phyloP scores from a whole-genome alignment of 2,329 filamentous ascomycete genomes.

The Trichoderma brevicompactum region DNA sequence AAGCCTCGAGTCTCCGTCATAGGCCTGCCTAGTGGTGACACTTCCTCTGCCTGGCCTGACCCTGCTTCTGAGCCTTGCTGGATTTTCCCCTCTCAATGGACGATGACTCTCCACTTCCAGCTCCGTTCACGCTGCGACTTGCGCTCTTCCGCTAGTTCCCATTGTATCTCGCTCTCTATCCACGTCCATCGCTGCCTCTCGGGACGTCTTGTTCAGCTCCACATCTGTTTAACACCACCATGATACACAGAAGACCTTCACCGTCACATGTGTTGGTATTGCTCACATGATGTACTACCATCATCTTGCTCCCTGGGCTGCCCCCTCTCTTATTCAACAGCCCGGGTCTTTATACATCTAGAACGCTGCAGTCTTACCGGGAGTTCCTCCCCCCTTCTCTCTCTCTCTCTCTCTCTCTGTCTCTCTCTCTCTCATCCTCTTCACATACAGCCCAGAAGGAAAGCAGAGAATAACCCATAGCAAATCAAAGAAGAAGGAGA shows the following conservation, averaged over 20 bases:
- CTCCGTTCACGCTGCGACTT: slow-evolving; percentile 14
- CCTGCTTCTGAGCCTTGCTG: slow-evolving; percentile 13
- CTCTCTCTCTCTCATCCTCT: background rate
- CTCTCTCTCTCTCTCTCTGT: too few species aligned
- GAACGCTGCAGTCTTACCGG: background rate
- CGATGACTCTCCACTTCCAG: slow-evolving; percentile 15
- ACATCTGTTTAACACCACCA: slow-evolving; percentile 23
- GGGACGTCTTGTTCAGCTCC: slow-evolving; percentile 10
- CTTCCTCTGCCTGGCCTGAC: slow-evolving; percentile 14
- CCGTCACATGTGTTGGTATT: slow-evolving; percentile 22
- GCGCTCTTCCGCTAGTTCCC: slow-evolving; percentile 8
- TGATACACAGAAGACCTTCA: slow-evolving; percentile 22
- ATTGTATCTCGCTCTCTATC: slow-evolving; percentile 2
- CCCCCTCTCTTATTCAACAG: background rate
- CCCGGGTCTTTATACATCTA: background rate
- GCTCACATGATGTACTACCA: slow-evolving; percentile 22
- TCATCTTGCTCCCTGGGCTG: background rate
- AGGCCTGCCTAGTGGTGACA: slow-evolving; percentile 13
- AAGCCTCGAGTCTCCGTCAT: slow-evolving; percentile 6
- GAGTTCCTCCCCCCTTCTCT: background rate
- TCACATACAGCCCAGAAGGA: background rate
- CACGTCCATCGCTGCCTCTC: slow-evolving; percentile 2
- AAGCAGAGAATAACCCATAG: background rate
- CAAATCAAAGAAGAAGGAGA: background rate
- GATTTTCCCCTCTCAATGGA: slow-evolving; percentile 11